Evolutionary conservation across 1,284 basidiomycete genomes (phyloP), one percentile per base, ranked within the genome.

Genomic region (Ceratobasidium sp.): DNA sequence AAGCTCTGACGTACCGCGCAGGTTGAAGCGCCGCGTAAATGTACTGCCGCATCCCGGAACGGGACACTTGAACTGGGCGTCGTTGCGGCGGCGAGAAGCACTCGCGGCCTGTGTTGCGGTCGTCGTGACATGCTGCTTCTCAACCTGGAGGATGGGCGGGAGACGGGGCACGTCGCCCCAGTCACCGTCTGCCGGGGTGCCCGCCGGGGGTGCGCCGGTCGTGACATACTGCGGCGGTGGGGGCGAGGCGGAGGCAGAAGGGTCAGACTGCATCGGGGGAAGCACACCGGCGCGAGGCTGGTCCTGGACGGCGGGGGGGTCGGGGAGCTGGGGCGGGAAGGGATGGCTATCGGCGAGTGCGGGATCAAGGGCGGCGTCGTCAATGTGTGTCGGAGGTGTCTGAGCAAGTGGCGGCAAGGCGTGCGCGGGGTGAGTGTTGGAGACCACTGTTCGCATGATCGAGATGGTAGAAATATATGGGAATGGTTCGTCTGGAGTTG

Each of bases 21-120:
- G 81, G 81, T 94, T 93, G 83, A 93, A 93, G 74, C 91, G 85
- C 78, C 91, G 86, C 77, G 94, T 96, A 81, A 96, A 98, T 3
- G 95, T 96, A 81, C 93, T 95, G 60, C 92, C 93, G 82, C 95
- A 98, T 14, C 94, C 95, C 14, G 95, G 94, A 9, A 98, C 94
- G 25, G 95, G 95, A 81, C 95, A 98, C 66, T 89, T 86, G 81
- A 96, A 96, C 77, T 92, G 87, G 0, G 94, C 95, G 80, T 94
- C 92, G 78, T 96, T 95, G 76, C 94, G 87, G 61, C 95, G 83
- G 63, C 95, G 85, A 79, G 91, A 95, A 48, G 92, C 92, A 77
- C 92, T 95, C 2, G 95, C 95, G 3, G 92, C 87, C 80, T 96
- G 94, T 0, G 95, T 97, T n/a, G 95, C 95, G 56, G 90, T 90